Percentiles rank a stretch among this genome's conserved stretches.
These are phyloP conservation scores for Avena atlantica DNA, from an alignment of 176 grass and related monocot genomes.

Conservation along the genomic window DNA sequence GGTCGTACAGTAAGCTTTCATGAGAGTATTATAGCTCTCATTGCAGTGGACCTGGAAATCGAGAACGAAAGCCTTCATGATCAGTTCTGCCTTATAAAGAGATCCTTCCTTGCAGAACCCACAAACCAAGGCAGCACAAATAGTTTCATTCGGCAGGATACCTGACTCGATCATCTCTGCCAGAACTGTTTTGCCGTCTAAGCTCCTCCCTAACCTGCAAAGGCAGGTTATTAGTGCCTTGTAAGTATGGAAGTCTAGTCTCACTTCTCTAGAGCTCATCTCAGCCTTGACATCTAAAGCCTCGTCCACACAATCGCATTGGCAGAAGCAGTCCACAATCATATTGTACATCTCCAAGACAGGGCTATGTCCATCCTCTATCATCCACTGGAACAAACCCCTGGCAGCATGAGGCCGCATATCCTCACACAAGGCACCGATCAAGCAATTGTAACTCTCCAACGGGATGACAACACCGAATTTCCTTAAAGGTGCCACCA, in stretches of 20 bases:
- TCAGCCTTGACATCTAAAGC: constrained; percentile 70
- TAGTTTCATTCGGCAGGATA: constrained; percentile 46
- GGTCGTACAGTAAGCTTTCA: constrained; percentile 61
- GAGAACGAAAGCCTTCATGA: constrained; percentile 62
- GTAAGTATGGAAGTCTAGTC: constrained; percentile 63
- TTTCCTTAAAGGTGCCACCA: constrained; percentile 66
- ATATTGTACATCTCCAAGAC: constrained; percentile 68
- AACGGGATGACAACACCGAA: constrained; percentile 54
- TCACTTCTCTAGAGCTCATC: constrained; percentile 60
- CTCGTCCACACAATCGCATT: constrained; percentile 59
- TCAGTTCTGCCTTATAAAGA: constrained; percentile 65
- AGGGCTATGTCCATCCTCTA: constrained; percentile 64
- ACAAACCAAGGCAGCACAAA: constrained; percentile 76
- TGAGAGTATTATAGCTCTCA: constrained; percentile 67
- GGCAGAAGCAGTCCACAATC: constrained; percentile 63
- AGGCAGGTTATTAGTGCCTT: constrained; percentile 55
- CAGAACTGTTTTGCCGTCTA: constrained; percentile 59
- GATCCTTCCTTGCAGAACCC: constrained; percentile 70
- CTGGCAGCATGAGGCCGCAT: constrained; percentile 70
- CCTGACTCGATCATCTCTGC: constrained; percentile 56
- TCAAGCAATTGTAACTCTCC: constrained; percentile 60
- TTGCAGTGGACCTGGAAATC: constrained; percentile 65
- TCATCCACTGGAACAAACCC: constrained; percentile 75
- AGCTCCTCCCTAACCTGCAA: constrained; percentile 66
- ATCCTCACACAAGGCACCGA: constrained; percentile 63